Evolutionary conservation across 2,329 filamentous ascomycete species (phyloP).

Genomic region (Colletotrichum zoysiae): DNA sequence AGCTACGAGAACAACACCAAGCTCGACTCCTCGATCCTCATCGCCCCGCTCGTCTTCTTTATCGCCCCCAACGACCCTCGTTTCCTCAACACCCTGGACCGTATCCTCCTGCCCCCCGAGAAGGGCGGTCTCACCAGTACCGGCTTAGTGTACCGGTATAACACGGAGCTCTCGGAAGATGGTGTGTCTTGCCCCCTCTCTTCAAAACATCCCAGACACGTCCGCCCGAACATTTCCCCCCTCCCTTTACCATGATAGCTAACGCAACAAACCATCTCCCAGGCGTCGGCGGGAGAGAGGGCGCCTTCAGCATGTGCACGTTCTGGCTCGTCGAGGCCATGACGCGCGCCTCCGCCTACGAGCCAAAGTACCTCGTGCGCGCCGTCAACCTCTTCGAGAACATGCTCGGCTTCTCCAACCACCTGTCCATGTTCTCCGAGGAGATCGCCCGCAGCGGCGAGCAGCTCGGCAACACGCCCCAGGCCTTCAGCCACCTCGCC

Average conservation of each 20-base stretch:
- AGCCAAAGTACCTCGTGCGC: conserved; percentile 71
- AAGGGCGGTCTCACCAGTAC: conserved; percentile 82
- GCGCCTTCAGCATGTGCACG: conserved; percentile 84
- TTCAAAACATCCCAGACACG: background rate
- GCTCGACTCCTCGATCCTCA: conserved; percentile 80
- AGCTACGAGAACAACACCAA: conserved; percentile 79
- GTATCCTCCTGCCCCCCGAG: conserved; percentile 78
- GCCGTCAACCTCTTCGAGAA: conserved; percentile 82
- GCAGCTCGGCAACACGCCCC: conserved; percentile 83
- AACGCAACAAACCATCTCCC: conserved; percentile 1
- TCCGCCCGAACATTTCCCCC: background rate
- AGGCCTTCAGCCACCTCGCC: conserved; percentile 82
- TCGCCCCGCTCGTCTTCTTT: conserved; percentile 84
- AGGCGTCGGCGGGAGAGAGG: conserved; percentile 81
- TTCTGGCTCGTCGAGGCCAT: conserved; percentile 87
- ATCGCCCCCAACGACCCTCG: conserved; percentile 82
- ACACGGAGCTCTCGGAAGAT: conserved; percentile 76
- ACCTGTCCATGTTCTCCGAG: conserved; percentile 83
- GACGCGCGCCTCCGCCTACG: conserved; percentile 75
- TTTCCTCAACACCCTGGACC: conserved; percentile 78
- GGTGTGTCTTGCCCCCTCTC: conserved; percentile 59
- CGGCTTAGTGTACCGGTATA: conserved; percentile 81
- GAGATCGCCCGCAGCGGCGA: conserved; percentile 82
- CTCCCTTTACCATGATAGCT: background rate
- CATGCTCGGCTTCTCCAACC: conserved; percentile 81